phyloP scores from a whole-genome alignment of 768 basidiomycete species.

The Lactarius hatsudake region DNA sequence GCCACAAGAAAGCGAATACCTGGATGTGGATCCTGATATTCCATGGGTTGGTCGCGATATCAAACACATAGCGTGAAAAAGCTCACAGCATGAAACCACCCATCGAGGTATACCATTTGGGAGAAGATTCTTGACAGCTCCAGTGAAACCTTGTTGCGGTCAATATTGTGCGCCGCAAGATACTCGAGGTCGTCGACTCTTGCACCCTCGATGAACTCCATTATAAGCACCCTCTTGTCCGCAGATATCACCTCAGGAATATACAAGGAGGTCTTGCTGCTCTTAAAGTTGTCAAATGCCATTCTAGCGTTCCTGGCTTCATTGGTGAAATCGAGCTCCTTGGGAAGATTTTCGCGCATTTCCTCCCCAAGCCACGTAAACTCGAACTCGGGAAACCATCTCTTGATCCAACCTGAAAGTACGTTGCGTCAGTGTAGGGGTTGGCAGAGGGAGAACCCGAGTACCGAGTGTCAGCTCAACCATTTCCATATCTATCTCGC shows the following conservation, averaged over 20 bases:
- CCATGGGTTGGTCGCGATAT: constrained; percentile 10
- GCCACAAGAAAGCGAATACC: constrained; percentile 40
- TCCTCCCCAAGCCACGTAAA: constrained; percentile 90
- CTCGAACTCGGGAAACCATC: constrained; percentile 94
- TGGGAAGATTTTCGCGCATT: constrained; percentile 88
- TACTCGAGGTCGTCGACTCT: constrained; percentile 87
- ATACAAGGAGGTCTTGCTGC: constrained; percentile 76
- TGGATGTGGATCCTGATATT: constrained; percentile 77
- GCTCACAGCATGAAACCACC: constrained; percentile 82
- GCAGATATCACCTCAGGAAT: constrained; percentile 81
- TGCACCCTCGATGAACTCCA: constrained; percentile 92
- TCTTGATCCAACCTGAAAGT: constrained; percentile 72
- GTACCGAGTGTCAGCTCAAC: constrained; percentile 69
- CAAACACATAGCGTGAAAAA: neutral
- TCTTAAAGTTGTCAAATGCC: constrained; percentile 64
- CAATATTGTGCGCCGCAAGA: constrained; percentile 76
- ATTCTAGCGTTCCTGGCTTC: constrained; percentile 86
- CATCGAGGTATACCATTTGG: constrained; percentile 94
- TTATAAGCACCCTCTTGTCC: constrained; percentile 81
- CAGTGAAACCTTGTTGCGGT: constrained; percentile 89
- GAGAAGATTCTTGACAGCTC: constrained; percentile 90
- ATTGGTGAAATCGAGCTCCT: constrained; percentile 92
- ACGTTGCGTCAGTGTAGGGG: constrained; percentile 10
- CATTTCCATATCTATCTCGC: constrained; percentile 86
- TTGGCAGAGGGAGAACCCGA: constrained; percentile 21